Base-by-base conservation (phyloP, 192 early-diverging fungal species). In the Allomyces macrogynus region DNA sequence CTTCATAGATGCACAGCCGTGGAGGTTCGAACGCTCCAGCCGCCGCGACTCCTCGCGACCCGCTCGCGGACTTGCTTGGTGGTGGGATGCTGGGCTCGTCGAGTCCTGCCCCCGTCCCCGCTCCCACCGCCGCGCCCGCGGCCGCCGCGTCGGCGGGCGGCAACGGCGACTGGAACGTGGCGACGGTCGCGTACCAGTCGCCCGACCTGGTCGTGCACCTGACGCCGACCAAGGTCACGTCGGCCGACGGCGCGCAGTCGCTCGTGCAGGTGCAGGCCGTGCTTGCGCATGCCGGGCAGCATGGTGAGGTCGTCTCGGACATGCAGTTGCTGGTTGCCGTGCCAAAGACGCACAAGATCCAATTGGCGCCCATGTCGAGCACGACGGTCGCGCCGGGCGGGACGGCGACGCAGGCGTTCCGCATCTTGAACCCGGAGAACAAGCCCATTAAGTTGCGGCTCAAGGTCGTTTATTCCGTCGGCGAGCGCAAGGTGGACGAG, bases 261-360 rank as follows among this genome's bases (percentile, higher is more conserved):
- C 32, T 40, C 32, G 32, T 40, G 32, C 32, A 40, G 32, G 32
- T 40, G 32, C 32, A 40, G 32, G 32, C 32, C 32, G 32, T 40
- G 32, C 32, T 40, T 8, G 32, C 32, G 32, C 32, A 40, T 7
- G 32, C 32, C 32, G 32, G 32, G 32, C 32, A 40, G 32, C 32
- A 40, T 20, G 78, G 79, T 49, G 79, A 77, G 10, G 25, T 67
- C 4, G 75, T 93, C 44, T 75, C 73, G 22, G 82, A 82, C 23
- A 64, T 96, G 24, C 78, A 80, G 62, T 88, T 99, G 70, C 81
- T 91, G 73, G 93, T 92, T 11, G 96, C 96, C 0, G 95, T 99
- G 16, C 92, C 92, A 23, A 92, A 91, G 77, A 87, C 85, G 57
- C 84, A 95, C 65, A 85, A 87, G 73, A 77, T 97, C 62, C 84